phyloP scores from a whole-genome alignment of 352 stramenopile genomes.

The Thraustochytrium striatum region DNA sequence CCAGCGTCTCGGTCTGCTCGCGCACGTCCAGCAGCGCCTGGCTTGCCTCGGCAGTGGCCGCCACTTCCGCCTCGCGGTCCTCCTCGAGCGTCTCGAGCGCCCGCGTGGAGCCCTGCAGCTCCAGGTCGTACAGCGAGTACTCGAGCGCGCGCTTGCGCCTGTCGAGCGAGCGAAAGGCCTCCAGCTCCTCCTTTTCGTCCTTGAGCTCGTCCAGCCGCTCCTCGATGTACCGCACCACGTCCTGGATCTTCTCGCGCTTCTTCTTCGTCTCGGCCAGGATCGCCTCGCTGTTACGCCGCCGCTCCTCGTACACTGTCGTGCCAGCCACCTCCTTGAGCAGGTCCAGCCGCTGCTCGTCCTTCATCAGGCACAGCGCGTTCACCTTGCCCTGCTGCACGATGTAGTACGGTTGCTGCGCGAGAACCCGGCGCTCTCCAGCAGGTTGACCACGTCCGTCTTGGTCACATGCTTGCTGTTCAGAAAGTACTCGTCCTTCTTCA shows the following conservation, averaged over 20 bases:
- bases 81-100: constrained; percentile 61
- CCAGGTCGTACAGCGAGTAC: constrained; percentile 91
- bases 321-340: constrained; percentile 97
- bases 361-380: constrained; percentile 94
- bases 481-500: constrained; percentile 99
- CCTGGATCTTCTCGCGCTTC: constrained; percentile 90
- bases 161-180: constrained; percentile 89
- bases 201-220: constrained; percentile 80
- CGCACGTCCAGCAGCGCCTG: constrained; percentile 55
- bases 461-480: constrained; percentile 96
- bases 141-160: constrained; percentile 87
- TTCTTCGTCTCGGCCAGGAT: constrained; percentile 93
- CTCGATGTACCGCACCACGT: constrained; percentile 88
- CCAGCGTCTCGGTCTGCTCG: constrained; percentile 45
- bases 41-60: constrained; percentile 57
- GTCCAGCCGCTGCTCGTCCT: constrained; percentile 90
- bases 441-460: constrained; percentile 91
- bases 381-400: constrained; percentile 99
- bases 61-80: constrained; percentile 58
- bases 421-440: constrained; percentile 98
- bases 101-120: constrained; percentile 57
- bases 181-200: constrained; percentile 96
- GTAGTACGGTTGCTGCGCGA: constrained; percentile 99
- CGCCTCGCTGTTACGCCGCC: constrained; percentile 87
- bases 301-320: constrained; percentile 98